Conservation (phyloP, 2,329 filamentous ascomycete genomes). For the Talaromyces albobiverticillius region DNA sequence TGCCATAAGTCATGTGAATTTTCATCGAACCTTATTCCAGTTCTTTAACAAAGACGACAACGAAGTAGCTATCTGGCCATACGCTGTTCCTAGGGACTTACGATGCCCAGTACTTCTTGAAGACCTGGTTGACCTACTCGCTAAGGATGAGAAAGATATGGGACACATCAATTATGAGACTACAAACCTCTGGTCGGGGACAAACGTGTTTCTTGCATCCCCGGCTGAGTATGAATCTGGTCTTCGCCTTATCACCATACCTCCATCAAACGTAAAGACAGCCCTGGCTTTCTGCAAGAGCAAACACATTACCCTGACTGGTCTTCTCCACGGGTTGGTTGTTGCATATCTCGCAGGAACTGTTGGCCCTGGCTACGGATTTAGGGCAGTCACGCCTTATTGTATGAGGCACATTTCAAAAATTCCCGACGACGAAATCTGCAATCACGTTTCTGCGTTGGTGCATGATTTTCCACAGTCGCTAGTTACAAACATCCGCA, state of each 20-base stretch:
- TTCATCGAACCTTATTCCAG: background rate
- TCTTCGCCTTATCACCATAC: background rate
- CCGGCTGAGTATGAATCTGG: background rate
- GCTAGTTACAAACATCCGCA: background rate
- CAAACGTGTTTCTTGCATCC: background rate
- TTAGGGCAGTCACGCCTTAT: background rate
- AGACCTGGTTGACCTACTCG: background rate
- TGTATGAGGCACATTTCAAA: background rate
- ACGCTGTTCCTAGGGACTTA: background rate
- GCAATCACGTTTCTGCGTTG: background rate
- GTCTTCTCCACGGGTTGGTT: background rate
- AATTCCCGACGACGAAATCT: background rate
- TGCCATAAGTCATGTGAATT: background rate
- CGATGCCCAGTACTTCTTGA: background rate
- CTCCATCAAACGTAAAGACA: background rate
- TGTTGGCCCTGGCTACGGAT: background rate
- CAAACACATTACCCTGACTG: background rate
- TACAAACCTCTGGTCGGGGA: background rate
- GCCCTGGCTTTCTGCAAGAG: background rate
- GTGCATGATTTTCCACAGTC: background rate
- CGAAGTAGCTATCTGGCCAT: background rate
- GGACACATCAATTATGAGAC: background rate
- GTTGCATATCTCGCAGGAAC: background rate
- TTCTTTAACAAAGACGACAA: background rate
- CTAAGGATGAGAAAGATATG: background rate